Base-by-base conservation (phyloP, 2,329 filamentous ascomycete genomes). In the Emmonsia crescens region DNA sequence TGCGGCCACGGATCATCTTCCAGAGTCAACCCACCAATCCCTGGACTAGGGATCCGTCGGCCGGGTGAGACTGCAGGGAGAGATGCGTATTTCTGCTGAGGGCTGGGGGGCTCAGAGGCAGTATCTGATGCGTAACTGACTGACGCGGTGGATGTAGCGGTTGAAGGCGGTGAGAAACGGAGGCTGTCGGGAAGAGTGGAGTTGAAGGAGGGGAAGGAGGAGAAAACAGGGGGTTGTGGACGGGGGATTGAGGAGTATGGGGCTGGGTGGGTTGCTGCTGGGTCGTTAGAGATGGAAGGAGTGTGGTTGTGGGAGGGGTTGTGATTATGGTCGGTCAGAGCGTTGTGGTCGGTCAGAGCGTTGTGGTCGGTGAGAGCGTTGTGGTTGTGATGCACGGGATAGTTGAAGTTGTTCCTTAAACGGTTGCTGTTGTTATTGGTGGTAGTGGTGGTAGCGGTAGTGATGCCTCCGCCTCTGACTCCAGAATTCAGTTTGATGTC, bases 71-170 rank as follows among this genome's bases (percentile, higher is more conserved):
- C 14, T 14, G 58, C 14, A 48, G 59, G 61, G 19, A 59, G 58
- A 44, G 60, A 38, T 44, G 59, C 36, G 19, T 51, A 54, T 52
- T 61, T 38, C 19, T 59, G 46, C 27, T 62, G 65, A 27, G 65
- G 65, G 2, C 64, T 63, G 31, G 62, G 61, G 19, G 62, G 57
- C 42, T 65, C 65, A 29, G 65, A 64, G n/a, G 61, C 57, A 24
- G 58, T 62, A 29, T 64, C 65, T 16, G 65, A 63, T 19, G 60
- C 63, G 38, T 62, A 67, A n/a, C 62, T 64, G n/a, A 60, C 52
- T 14, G 61, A 61, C n/a, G 65, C 57, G 38, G 61, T 60, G n/a
- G 61, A 60, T 42, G 62, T 36, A 10, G 61, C 54, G 27, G 64
- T 62, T 33, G 60, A 55, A 1, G 65, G 63, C 24, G 60, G 49